phyloP scores from a whole-genome alignment of 2,329 filamentous ascomycete genomes.

The Lachnellula suecica region DNA sequence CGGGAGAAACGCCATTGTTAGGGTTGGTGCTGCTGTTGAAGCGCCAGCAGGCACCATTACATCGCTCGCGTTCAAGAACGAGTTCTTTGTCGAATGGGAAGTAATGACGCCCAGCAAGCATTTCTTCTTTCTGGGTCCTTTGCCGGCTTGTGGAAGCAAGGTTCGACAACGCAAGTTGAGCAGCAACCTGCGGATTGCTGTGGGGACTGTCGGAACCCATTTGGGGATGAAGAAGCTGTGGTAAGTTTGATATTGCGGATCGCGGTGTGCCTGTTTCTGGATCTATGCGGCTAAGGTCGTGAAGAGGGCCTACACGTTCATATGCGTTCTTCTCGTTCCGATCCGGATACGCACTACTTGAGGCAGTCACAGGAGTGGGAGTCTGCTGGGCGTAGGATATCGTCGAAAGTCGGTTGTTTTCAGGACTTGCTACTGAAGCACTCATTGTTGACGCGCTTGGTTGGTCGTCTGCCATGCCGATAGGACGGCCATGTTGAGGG shows the following conservation, averaged over 20 bases:
- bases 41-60: slow-evolving; percentile 75
- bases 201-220: slow-evolving; percentile 29
- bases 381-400: slow-evolving; percentile 50
- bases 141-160: slow-evolving; percentile 27
- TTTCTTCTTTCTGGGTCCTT: slow-evolving; percentile 81
- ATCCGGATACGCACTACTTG: slow-evolving; percentile 35
- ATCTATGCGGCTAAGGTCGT: slow-evolving; percentile 57
- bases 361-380: slow-evolving; percentile 61
- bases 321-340: slow-evolving; percentile 51
- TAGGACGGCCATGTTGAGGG: slow-evolving; percentile 54
- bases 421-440: slow-evolving; percentile 56
- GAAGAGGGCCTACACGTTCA: slow-evolving; percentile 58
- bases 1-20: slow-evolving; percentile 65
- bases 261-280: slow-evolving; percentile 44
- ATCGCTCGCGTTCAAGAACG: slow-evolving; percentile 79
- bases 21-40: slow-evolving; percentile 86
- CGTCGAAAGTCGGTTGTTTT: slow-evolving; percentile 58
- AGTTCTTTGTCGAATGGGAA: slow-evolving; percentile 77
- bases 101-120: slow-evolving; percentile 79
- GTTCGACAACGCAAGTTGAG: slow-evolving; percentile 33
- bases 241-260: slow-evolving; percentile 42
- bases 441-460: slow-evolving; percentile 60
- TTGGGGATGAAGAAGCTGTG: slow-evolving; percentile 47
- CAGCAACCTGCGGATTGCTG: slow-evolving; percentile 30
- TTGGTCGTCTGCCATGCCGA: slow-evolving; percentile 57